Conservation (phyloP, 345 rosid species). For the rapeseed (Brassica napus) region DNA sequence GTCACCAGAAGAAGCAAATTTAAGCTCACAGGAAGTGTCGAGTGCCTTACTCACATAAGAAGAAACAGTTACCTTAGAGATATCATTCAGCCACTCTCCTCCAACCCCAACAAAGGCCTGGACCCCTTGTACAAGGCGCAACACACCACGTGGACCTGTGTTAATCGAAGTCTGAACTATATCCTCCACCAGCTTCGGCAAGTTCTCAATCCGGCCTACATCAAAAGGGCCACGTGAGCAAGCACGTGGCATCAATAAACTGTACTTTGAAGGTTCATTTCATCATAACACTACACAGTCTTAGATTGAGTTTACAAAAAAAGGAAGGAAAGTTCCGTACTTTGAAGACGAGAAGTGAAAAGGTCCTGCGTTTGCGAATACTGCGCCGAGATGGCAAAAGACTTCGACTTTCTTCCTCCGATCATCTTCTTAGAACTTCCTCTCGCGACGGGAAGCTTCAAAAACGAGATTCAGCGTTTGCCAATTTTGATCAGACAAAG, state of each 20-base stretch:
- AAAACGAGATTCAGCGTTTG: slow-evolving; percentile 5
- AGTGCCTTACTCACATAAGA: neutral
- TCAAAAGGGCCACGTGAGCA: slow-evolving; percentile 6
- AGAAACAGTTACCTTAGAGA: slow-evolving; percentile 56
- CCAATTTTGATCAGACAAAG: neutral
- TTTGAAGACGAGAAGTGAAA: slow-evolving; percentile 77
- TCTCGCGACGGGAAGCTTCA: slow-evolving; percentile 39
- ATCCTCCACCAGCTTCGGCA: slow-evolving; percentile 66
- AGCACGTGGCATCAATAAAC: neutral
- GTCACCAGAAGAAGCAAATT: neutral
- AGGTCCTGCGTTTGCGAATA: slow-evolving; percentile 69
- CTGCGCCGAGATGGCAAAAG: slow-evolving; percentile 51
- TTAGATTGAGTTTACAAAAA: neutral
- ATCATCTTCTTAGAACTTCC: slow-evolving; percentile 48
- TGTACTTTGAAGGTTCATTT: neutral
- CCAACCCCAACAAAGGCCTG: slow-evolving; percentile 91
- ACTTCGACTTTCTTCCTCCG: slow-evolving; percentile 37
- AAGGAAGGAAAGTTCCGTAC: slow-evolving; percentile 30
- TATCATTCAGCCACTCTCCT: slow-evolving; percentile 86
- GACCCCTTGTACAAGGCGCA: slow-evolving; percentile 85
- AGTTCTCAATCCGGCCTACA: slow-evolving; percentile 50
- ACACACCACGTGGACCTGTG: slow-evolving; percentile 91
- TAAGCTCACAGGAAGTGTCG: neutral
- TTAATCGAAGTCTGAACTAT: slow-evolving; percentile 82
- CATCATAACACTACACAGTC: neutral